Evolutionary conservation across 805 yeast species (phyloP), one percentile per base, ranked within the genome.

Genomic region (Helenozyma rhizophorensis): DNA sequence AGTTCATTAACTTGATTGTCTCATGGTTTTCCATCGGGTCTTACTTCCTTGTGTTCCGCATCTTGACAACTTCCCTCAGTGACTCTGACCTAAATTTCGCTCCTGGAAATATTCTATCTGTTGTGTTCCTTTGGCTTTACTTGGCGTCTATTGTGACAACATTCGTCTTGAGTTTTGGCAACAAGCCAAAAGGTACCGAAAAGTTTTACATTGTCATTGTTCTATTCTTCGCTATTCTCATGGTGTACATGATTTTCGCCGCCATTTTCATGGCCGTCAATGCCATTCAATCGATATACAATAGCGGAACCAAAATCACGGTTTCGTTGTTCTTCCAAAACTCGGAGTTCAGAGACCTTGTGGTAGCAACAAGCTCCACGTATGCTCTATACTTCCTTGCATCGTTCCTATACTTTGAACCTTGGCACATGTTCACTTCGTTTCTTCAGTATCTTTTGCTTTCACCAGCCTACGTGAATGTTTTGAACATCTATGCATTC

Each of bases 1-100:
- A 76, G 47, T 54, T 74, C 34, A 51, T 75, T 39, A 70, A 62
- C 40, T 69, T 77, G 53, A 48, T 76, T 35, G 64, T 78, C 27
- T 72, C 81, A 2, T 78, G 84, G 84, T 77, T 78, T 47, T 68
- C 78, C 11, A 62, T 78, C 28, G 80, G 81, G 4, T 65, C 76
- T n/a, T 78, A 74, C 53, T 78, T 74, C 42, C 61, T 78, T 40
- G 80, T 81, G 9, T 78, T 78, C 50, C 67, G 82, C 12, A 75
- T 78, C 29, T 73, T 78, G 54, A 74, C 80, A 27, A 76, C 80
- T 3, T 68, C 76, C 12, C 54, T 65, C 23, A 58, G 65, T 8
- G 65, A 62, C 32, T 28, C 56, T 2, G 61, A 40, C 19, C 41
- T 70, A 56, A 28, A 55, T 47, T 51, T 67, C 57, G 65, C 70